phyloP scores from a whole-genome alignment of 441 rosid species.

The Brassica balearica region DNA sequence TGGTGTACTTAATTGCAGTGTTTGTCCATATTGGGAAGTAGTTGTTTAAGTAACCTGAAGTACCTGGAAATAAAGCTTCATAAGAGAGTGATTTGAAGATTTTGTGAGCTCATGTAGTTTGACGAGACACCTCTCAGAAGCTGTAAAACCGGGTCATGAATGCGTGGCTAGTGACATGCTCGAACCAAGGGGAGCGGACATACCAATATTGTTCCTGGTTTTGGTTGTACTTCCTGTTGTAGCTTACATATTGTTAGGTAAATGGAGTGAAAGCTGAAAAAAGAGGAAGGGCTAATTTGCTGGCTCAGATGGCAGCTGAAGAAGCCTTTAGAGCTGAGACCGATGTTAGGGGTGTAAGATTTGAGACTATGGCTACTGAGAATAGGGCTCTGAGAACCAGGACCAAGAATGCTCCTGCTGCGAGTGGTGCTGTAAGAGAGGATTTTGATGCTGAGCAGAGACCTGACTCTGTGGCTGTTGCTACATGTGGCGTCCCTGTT shows the following conservation, averaged over 20 bases:
- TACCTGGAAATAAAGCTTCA: slow-evolving; percentile 28
- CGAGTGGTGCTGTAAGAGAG: slow-evolving; percentile 9
- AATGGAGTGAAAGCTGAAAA: slow-evolving; percentile 80
- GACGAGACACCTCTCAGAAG: slow-evolving; percentile 43
- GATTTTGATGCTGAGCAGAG: slow-evolving; percentile 28
- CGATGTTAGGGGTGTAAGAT: slow-evolving; percentile 14
- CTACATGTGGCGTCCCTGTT: slow-evolving; percentile 49
- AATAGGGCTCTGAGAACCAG: slow-evolving; percentile 31
- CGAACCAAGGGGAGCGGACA: slow-evolving; percentile 88
- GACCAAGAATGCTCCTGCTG: slow-evolving; percentile 17
- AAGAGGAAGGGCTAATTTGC: slow-evolving; percentile 63
- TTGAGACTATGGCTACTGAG: slow-evolving; percentile 25
- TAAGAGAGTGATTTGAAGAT: slow-evolving; percentile 1
- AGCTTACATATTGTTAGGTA: slow-evolving; percentile 75
- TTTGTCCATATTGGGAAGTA: slow-evolving; percentile 24
- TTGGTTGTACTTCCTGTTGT: slow-evolving; percentile 86
- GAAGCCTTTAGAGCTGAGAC: slow-evolving; percentile 46
- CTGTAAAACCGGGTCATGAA: slow-evolving; percentile 67
- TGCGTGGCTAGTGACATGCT: slow-evolving; percentile 84
- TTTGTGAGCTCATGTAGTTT: slow-evolving; percentile 44
- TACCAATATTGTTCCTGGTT: slow-evolving; percentile 75
- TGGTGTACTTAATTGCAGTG: slow-evolving; percentile 37
- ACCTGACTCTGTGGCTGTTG: slow-evolving; percentile 47
- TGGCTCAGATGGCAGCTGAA: slow-evolving; percentile 79
- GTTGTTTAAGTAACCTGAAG: slow-evolving; percentile 18